Evolutionary conservation across 1,284 basidiomycete genomes (phyloP).

Genomic region (Vanrija sp.): DNA sequence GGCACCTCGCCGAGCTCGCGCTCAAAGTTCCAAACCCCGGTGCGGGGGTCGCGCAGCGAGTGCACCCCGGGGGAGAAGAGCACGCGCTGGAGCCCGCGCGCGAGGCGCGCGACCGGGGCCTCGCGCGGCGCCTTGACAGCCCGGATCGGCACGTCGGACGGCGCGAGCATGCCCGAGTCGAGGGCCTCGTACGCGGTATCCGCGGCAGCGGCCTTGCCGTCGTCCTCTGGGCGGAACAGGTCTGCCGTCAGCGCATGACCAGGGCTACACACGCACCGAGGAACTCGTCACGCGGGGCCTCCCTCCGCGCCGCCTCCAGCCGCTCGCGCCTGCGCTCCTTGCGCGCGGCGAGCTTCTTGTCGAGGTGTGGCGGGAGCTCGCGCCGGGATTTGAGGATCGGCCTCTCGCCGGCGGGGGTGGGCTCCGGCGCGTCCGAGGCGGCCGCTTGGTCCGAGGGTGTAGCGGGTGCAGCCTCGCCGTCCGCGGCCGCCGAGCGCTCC

Average conservation of each 20-base stretch:
- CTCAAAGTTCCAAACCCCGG: conserved; percentile 81
- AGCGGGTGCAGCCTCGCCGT: no score
- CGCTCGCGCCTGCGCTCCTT: no score
- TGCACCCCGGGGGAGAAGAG: conserved; percentile 91
- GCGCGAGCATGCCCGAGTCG: neutral
- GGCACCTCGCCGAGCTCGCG: conserved; percentile 67
- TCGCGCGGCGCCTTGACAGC: conserved; percentile 48
- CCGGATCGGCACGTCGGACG: conserved; percentile 6
- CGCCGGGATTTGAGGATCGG: no score
- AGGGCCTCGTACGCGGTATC: neutral
- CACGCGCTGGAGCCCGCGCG: conserved; percentile 74
- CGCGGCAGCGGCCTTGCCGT: neutral
- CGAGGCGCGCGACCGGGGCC: conserved; percentile 60
- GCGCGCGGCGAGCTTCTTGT: no score
- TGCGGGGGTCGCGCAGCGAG: conserved; percentile 81
- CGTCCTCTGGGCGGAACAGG: neutral
- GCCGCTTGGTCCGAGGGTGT: no score
- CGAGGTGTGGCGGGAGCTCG: no score
- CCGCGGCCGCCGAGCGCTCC: no score
- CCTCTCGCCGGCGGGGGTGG: no score
- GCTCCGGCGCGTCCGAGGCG: no score
- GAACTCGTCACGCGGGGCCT: no score
- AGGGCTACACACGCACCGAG: no score
- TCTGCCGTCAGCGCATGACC: neutral
- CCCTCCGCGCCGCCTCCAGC: no score